Evolutionary conservation across 2,329 filamentous ascomycete species (phyloP).

Genomic region (Claviceps humidiphila): DNA sequence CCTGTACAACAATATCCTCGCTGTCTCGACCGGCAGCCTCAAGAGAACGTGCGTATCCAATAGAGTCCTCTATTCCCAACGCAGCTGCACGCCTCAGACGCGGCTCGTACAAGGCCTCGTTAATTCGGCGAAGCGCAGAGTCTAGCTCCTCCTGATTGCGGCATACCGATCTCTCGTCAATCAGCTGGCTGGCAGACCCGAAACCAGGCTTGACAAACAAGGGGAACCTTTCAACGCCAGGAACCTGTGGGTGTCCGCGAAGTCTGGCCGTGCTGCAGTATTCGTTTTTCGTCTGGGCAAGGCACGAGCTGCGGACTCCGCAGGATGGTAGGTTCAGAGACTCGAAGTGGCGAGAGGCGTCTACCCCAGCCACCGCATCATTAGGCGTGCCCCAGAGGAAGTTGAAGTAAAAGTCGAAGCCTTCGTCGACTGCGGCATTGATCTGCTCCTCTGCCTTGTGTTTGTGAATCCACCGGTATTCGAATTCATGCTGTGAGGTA

Average conservation of each 20-base stretch:
- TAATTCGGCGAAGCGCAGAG: background rate
- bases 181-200: background rate
- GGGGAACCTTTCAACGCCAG: background rate
- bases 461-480: background rate
- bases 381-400: background rate
- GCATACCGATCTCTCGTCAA: background rate
- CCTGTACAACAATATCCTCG: constrained; percentile 1
- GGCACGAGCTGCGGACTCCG: background rate
- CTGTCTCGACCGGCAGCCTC: background rate
- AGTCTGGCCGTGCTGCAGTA: background rate
- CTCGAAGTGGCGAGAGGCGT: background rate
- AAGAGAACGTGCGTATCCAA: background rate
- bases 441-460: background rate
- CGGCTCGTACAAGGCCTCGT: background rate
- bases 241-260: background rate
- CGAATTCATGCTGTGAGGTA: background rate
- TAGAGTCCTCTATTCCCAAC: background rate
- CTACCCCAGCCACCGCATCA: background rate
- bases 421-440: background rate
- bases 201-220: background rate
- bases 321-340: background rate
- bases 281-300: background rate
- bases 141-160: background rate
- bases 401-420: background rate
- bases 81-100: background rate